Base-by-base conservation (phyloP, 108 stramenopile species). In the Skeletonema marinoi region DNA sequence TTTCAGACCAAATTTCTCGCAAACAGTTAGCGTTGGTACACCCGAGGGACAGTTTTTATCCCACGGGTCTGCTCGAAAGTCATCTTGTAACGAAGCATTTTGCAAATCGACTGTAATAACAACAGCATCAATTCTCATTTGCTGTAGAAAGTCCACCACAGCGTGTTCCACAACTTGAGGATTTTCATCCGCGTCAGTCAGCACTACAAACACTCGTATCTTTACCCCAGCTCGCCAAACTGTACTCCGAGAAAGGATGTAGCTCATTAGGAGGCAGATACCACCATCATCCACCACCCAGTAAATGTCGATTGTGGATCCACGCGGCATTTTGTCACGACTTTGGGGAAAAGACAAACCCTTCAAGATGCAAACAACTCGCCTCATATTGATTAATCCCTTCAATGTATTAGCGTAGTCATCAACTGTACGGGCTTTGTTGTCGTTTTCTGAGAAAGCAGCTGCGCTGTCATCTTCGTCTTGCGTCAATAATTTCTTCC, bases 281-380 rank as follows among this genome's bases (percentile, higher is more conserved):
- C 92, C 93, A 10, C 92, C 90, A 65, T 93, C 92, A 65, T 88
- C 75, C 19, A 88, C 85, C 36, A 93, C 75, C 93, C 93, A 94
- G 87, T 88, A 94, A 39, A 94, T 78, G 73, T 94, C 93, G 38
- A 94, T 90, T 25, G 85, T 86, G 30, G 65, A 71, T 64, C 68
- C 36, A 31, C 58, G 51, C 7, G 65, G 66, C 12, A 50, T 32
- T 10, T 71, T 30, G 13, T 46, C 59, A 29, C 29, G 31, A 31
- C 59, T 50, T 35, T 42, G 66, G 2, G 78, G 78, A 60, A 75
- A 80, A 4, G 59, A 21, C 32, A 60, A 64, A 4, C 84, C 84
- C 69, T 84, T 82, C 35, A 88, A 59, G 6, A 88, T 54, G 42
- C 89, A 70, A 46, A 91, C 56, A 14, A 88, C 85, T 69, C 80